phyloP scores from a whole-genome alignment of 805 yeast genomes.

The Metschnikowia dekortorum region DNA sequence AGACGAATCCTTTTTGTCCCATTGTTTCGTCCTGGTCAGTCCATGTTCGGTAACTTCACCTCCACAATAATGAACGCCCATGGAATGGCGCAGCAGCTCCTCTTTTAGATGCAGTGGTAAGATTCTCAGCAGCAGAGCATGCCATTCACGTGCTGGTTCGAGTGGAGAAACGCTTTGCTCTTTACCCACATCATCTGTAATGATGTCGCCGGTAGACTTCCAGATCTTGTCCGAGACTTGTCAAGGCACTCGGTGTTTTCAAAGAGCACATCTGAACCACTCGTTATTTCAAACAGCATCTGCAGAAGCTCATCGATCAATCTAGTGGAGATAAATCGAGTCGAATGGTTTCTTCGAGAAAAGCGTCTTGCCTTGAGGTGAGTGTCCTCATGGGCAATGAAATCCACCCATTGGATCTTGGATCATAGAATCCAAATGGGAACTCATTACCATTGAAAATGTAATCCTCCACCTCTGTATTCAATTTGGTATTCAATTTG shows the following conservation, averaged over 20 bases:
- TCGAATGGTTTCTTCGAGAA: constrained; percentile 55
- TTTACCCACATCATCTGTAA: constrained; percentile 49
- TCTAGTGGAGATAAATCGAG: constrained; percentile 61
- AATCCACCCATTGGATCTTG: constrained; percentile 48
- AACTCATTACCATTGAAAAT: constrained; percentile 52
- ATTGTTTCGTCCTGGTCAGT: too few species aligned
- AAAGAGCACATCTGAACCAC: constrained; percentile 39
- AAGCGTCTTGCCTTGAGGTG: constrained; percentile 49
- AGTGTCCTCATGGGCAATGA: constrained; percentile 40
- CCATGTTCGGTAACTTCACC: too few species aligned
- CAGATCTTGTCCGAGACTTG: constrained; percentile 62
- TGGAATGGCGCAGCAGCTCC: too few species aligned
- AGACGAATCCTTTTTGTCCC: too few species aligned
- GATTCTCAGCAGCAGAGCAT: too few species aligned
- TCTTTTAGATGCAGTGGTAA: too few species aligned
- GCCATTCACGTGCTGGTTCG: too few species aligned
- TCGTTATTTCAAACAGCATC: too few species aligned
- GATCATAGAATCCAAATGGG: constrained; percentile 39
- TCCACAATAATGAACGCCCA: too few species aligned
- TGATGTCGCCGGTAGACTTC: constrained; percentile 56
- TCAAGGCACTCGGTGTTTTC: constrained; percentile 59
- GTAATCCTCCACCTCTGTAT: constrained; percentile 49
- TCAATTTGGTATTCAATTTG: constrained; percentile 42
- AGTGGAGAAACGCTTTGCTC: constrained; percentile 49
- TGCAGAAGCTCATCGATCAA: constrained; percentile 40